Evolutionary conservation across 23 red algal genomes (phyloP), one percentile per base, ranked within the genome.

Genomic region (Gracilaria domingensis): DNA sequence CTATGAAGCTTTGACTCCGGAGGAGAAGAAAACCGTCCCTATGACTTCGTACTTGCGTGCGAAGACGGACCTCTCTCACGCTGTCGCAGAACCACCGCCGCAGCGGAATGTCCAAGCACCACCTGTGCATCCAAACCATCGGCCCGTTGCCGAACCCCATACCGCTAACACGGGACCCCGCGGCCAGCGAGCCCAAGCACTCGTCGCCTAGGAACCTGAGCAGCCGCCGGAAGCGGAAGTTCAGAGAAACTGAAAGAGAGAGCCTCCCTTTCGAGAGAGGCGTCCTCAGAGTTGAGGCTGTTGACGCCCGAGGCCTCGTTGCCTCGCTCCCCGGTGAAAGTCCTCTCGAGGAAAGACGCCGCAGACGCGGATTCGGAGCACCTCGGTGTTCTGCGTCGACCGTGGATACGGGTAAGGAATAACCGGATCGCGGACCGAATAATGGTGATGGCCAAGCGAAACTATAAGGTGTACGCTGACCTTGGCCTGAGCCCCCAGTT

Each of bases 401-500:
- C 37, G 69, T 75, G 37, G 69, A 75, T 75, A 75, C 39, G 8
- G 34, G 36, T 44, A 11, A 75, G 18, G 14, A 75, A 75, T 6
- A 18, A 1, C 69, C 39, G 39, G 34, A 11, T 75, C 69, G 36
- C 14, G 36, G 69, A 75, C 21, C 4, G 35, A 86, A 12, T 72
- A 8, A 6, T 75, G 16, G 61, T 86, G 32, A 86, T 86, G 36
- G 83, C 64, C 44, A 54, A 71, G 60, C 9, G 83, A 12, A 86
- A 86, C 51, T 86, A 73, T 62, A 86, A 75, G 23, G 83, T 86
- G 11, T 74, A 86, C 42, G 83, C 65, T 8, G 83, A 86, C 83
- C 47, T 86, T 74, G 83, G 64, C 45, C 62, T 56, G 35, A 54
- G 23, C 24, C 51, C 50, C 37, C 59, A 67, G 30, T 48, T 71